Conservation (phyloP, 768 basidiomycete genomes). For the Russula sp. region DNA sequence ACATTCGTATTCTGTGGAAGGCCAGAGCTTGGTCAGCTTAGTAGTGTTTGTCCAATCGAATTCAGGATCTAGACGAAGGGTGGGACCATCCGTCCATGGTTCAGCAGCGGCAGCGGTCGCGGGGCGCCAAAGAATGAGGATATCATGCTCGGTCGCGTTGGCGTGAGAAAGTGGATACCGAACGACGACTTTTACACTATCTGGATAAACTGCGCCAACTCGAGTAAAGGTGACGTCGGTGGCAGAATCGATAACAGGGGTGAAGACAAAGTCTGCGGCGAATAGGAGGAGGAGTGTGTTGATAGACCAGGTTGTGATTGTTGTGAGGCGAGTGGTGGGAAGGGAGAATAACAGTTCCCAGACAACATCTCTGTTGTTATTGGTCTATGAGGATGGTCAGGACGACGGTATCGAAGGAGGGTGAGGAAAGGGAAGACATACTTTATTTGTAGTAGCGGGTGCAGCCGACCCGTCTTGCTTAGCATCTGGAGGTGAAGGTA, state of each 20-base stretch:
- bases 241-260: slow-evolving; percentile 53
- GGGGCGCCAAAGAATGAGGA: slow-evolving; percentile 45
- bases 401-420: slow-evolving; percentile 26
- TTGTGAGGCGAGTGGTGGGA: slow-evolving; percentile 28
- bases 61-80: slow-evolving; percentile 37
- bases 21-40: slow-evolving; percentile 55
- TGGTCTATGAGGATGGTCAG: slow-evolving; percentile 1
- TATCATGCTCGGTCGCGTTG: slow-evolving; percentile 30
- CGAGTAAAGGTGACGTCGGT: slow-evolving; percentile 56
- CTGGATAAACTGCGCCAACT: slow-evolving; percentile 63
- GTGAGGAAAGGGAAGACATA: slow-evolving; percentile 33
- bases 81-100: slow-evolving; percentile 54
- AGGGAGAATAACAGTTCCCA: slow-evolving; percentile 32
- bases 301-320: slow-evolving; percentile 30
- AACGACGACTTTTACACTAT: slow-evolving; percentile 54
- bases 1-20: slow-evolving; percentile 68
- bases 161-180: slow-evolving; percentile 43
- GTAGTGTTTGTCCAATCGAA: slow-evolving; percentile 57
- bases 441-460: not conserved
- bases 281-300: slow-evolving; percentile 36
- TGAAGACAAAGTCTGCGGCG: slow-evolving; percentile 44
- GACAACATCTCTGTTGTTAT: slow-evolving; percentile 16
- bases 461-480: not conserved
- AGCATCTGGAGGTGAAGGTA: not conserved
- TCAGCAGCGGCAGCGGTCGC: slow-evolving; percentile 24